Evolutionary conservation across 2,329 filamentous ascomycete species (phyloP), one percentile per base, ranked within the genome.

Genomic region (Hysterium pulicare): DNA sequence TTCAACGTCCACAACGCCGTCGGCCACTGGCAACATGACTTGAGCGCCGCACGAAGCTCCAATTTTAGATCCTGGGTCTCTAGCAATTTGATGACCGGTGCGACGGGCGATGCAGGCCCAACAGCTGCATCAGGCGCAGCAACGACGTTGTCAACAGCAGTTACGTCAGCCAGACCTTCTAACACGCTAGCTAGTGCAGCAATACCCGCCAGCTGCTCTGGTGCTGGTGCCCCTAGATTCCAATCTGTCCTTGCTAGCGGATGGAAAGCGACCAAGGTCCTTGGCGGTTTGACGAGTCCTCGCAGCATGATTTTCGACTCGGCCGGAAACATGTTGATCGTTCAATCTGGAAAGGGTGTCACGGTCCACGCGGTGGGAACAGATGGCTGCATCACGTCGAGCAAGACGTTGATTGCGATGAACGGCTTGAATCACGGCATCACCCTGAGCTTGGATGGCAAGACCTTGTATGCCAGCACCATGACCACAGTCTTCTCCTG

Each of bases 401-500:
- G 53, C 7, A 64, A 64, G 54, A 60, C 51, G 51, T 39, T 62
- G 41, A 32, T 62, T 20, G 59, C 61, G 4, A 51, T 57, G 37
- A 64, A 54, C 46, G 61, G 54, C 21, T 46, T 73, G 9, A 80
- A 79, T 45, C 75, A 78, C 51, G 75, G 75, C 21, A 72, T 78
- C 35, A 68, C 67, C 15, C 41, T 75, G 28, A 73, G 70, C 20
- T 38, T 46, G 7, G 69, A 76, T 57, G 74, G 74, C 9, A 68
- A 57, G 34, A 74, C 69, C 4, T 60, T 78, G 5, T 77, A 75
- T 50, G 74, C 71, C 13, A 86, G 83, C 1, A 77, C 74, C 3
- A 63, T 73, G 23, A 73, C 77, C 26, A 69, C 73, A 7, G 81
- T 83, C 22, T 83, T 74, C 57, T 70, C 77, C 4, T 88, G 82